phyloP scores from a whole-genome alignment of 2,329 filamentous ascomycete species.

The Trichoderma sp. region DNA sequence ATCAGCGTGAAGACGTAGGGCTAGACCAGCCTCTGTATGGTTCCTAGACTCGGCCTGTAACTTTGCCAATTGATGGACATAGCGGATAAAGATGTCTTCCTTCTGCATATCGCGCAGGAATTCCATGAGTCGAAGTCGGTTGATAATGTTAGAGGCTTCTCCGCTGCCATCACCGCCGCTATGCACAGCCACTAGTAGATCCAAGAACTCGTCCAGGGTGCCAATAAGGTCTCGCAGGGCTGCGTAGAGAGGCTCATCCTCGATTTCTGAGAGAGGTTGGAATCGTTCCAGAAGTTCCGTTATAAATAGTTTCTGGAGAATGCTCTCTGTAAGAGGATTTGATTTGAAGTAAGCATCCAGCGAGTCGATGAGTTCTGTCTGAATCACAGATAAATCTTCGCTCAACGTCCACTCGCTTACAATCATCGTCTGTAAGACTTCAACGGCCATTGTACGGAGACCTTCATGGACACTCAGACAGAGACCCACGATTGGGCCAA shows the following conservation, averaged over 20 bases:
- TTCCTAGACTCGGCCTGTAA: constrained; percentile 77
- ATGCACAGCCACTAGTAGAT: constrained; percentile 87
- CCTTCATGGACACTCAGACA: constrained; percentile 96
- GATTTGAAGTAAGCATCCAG: constrained; percentile 88
- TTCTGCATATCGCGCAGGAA: constrained; percentile 96
- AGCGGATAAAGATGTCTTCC: constrained; percentile 93
- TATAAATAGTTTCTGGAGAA: constrained; percentile 91
- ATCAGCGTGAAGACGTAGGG: constrained; percentile 86
- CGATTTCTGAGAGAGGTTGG: constrained; percentile 64
- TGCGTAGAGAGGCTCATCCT: constrained; percentile 71
- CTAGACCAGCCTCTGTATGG: constrained; percentile 83
- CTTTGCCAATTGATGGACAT: constrained; percentile 86
- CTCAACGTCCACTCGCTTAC: constrained; percentile 97
- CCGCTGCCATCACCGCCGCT: constrained; percentile 70
- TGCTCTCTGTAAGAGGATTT: constrained; percentile 82
- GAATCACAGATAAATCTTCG: constrained; percentile 85
- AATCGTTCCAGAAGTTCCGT: constrained; percentile 82
- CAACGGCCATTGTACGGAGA: constrained; percentile 83
- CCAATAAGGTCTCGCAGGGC: constrained; percentile 77
- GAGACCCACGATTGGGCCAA: constrained; percentile 88
- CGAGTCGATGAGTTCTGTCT: constrained; percentile 95
- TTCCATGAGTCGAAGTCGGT: constrained; percentile 89
- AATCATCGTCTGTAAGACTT: constrained; percentile 96
- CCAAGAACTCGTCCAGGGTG: constrained; percentile 87
- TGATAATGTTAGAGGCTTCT: constrained; percentile 81